phyloP scores from a whole-genome alignment of 306 rosid genomes.

The Acacia acuminata region DNA sequence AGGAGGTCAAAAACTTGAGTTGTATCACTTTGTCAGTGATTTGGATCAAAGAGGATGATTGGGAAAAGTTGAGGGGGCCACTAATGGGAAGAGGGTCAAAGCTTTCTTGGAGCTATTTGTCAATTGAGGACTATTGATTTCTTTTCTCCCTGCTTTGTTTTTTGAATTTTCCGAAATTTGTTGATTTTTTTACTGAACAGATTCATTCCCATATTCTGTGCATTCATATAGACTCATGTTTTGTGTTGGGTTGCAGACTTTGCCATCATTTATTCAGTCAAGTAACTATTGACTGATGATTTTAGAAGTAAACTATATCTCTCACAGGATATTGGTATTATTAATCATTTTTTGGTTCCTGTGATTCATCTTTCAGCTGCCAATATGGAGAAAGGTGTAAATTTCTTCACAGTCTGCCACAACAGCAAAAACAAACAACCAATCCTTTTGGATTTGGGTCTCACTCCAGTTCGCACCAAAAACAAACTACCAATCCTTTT shows the following conservation, averaged over 20 bases:
- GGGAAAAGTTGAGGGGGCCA: background rate
- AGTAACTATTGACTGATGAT: background rate
- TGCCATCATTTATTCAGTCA: background rate
- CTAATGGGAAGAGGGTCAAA: background rate
- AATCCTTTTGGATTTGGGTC: conserved; percentile 61
- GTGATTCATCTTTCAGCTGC: conserved; percentile 54
- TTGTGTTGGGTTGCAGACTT: background rate
- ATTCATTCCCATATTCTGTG: background rate
- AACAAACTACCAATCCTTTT: conserved; percentile 45
- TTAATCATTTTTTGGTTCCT: background rate
- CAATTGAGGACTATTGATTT: background rate
- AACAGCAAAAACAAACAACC: conserved; percentile 43
- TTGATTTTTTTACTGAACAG: background rate
- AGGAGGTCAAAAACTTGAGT: background rate
- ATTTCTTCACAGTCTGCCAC: conserved; percentile 57
- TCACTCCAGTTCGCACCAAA: conserved; percentile 31
- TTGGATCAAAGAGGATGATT: background rate
- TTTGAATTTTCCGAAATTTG: background rate
- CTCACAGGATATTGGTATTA: background rate
- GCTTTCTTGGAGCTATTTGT: background rate
- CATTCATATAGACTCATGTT: background rate
- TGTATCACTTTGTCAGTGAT: background rate
- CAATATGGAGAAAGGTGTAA: conserved; percentile 73
- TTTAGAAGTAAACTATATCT: background rate
- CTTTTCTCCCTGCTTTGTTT: background rate